Evolutionary conservation across 345 rosid species (phyloP).

Genomic region (Trapa incisa): DNA sequence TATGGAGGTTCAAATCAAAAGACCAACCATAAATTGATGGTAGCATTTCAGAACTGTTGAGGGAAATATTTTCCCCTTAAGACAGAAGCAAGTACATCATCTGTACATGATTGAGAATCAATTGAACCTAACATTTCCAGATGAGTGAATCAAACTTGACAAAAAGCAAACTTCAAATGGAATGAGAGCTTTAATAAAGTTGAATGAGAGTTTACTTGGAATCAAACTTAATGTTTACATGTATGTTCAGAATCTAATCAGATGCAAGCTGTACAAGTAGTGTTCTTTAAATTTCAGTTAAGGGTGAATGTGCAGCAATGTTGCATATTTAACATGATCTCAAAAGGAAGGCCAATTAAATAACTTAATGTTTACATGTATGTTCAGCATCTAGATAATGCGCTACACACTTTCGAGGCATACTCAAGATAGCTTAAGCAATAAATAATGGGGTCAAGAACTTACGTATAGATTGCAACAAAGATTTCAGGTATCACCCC

Average conservation of each 20-base stretch:
- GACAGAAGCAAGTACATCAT: no score
- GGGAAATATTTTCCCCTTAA: neutral
- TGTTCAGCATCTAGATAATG: neutral
- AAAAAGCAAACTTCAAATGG: neutral
- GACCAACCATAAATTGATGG: neutral
- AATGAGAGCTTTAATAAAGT: neutral
- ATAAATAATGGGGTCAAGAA: neutral
- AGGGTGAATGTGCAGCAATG: neutral
- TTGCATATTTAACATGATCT: neutral
- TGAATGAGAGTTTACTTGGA: no score
- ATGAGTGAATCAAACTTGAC: neutral
- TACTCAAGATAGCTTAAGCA: neutral
- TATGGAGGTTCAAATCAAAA: conserved; percentile 4
- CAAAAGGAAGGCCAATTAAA: neutral
- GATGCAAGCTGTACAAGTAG: no score
- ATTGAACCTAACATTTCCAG: neutral
- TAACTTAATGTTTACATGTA: neutral
- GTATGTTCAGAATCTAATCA: no score
- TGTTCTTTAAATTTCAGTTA: neutral
- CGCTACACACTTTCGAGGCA: neutral
- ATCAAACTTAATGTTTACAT: no score
- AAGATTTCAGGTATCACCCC: conserved; percentile 89
- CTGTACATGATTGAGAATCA: neutral
- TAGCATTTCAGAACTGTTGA: neutral
- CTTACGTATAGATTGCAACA: conserved; percentile 88